Conservation (phyloP, 106 monocot species). For the Triglochin maritima region DNA sequence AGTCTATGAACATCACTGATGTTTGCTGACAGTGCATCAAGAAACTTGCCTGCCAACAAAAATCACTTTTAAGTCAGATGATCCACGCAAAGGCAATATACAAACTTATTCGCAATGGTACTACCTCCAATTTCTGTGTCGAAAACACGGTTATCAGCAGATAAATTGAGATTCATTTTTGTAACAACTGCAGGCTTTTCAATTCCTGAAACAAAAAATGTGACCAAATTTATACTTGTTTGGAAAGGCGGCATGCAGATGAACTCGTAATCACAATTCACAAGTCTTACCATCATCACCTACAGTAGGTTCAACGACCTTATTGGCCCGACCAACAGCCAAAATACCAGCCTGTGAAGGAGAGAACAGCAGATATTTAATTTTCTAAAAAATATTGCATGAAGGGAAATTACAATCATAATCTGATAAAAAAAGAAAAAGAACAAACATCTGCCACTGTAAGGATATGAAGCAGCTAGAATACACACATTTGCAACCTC, state of each 20-base stretch:
- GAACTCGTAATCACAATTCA: neutral
- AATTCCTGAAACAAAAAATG: constrained; percentile 35
- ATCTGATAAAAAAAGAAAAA: neutral
- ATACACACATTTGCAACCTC: neutral
- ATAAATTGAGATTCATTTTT: constrained; percentile 84
- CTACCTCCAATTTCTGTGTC: constrained; percentile 63
- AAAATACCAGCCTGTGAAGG: constrained; percentile 74
- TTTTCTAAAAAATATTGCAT: neutral
- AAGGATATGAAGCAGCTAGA: neutral
- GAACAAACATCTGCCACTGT: neutral
- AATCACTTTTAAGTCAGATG: neutral
- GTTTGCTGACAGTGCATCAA: constrained; percentile 49
- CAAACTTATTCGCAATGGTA: neutral
- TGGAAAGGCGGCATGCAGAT: neutral
- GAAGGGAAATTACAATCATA: neutral
- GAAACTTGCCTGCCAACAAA: constrained; percentile 62
- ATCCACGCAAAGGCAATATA: neutral
- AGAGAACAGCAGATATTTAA: too few relatives aligned
- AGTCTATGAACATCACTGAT: constrained; percentile 67
- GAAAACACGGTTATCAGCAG: constrained; percentile 90
- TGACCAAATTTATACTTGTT: neutral
- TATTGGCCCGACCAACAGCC: constrained; percentile 82
- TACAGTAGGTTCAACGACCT: constrained; percentile 52
- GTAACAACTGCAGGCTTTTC: constrained; percentile 66
- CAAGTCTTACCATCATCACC: constrained; percentile 55